Conservation (phyloP, 23 red algal species). For the Gracilaria vermiculophylla region DNA sequence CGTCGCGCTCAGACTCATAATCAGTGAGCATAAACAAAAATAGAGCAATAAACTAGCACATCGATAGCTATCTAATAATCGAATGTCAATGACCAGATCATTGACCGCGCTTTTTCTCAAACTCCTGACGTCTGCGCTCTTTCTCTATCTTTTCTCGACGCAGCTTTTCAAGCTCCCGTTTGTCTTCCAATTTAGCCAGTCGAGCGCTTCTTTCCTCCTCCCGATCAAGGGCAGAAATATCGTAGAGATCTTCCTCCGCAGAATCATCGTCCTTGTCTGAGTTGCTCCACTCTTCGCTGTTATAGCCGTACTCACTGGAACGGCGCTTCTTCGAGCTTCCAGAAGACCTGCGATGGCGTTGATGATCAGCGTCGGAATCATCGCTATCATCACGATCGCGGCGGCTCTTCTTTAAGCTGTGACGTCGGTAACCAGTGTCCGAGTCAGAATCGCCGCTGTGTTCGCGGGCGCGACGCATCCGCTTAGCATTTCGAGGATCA, state of each 20-base stretch:
- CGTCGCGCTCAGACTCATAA: background rate
- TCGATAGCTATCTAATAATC: background rate
- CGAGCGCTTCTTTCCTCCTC: conserved; percentile 26
- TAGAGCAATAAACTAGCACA: background rate
- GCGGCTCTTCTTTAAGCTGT: background rate
- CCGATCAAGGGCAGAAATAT: conserved; percentile 27
- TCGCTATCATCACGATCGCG: background rate
- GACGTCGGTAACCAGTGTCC: background rate
- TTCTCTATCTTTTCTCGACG: conserved; percentile 33
- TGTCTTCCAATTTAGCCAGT: background rate
- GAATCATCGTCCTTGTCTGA: conserved; percentile 7
- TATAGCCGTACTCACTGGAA: background rate
- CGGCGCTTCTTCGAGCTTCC: background rate
- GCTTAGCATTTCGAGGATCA: background rate
- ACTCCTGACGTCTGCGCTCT: conserved; percentile 26
- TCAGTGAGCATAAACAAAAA: background rate
- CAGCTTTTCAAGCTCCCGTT: background rate
- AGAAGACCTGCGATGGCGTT: background rate
- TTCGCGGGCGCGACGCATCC: background rate
- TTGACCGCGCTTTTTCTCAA: background rate
- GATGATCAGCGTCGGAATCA: background rate
- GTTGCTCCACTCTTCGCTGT: conserved; percentile 40
- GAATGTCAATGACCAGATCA: background rate
- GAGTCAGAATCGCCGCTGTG: conserved; percentile 12
- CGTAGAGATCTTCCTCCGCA: conserved; percentile 16